These are phyloP conservation scores for Lichtheimia hyalospora DNA, from an alignment of 371 early-diverging fungal species.

Conservation along the genomic window DNA sequence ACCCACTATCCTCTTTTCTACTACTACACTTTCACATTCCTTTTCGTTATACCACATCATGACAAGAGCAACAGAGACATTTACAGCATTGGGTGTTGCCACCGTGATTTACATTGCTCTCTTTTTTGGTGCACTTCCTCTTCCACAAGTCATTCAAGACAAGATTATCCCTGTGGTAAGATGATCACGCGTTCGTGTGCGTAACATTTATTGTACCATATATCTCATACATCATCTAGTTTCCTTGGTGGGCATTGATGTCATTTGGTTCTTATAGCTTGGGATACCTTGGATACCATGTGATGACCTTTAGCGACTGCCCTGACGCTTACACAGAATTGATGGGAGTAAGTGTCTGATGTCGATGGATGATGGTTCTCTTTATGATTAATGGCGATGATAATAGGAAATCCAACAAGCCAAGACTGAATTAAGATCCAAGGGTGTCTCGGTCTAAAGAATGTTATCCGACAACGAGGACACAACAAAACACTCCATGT, in stretches of 20 bases:
- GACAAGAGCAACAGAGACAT: conserved; percentile 68
- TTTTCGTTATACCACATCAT: conserved; percentile 26
- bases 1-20: too few relatives aligned
- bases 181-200: background rate
- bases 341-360: conserved; percentile 62
- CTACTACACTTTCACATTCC: background rate
- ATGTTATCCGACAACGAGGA: background rate
- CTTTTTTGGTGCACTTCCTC: conserved; percentile 55
- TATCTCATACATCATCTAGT: conserved; percentile 30
- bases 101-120: conserved; percentile 45
- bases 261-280: conserved; percentile 85
- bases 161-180: conserved; percentile 64
- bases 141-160: conserved; percentile 57
- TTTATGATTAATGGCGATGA: background rate
- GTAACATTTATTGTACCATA: background rate
- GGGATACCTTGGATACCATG: conserved; percentile 79
- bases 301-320: conserved; percentile 88
- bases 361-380: too few relatives aligned
- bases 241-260: conserved; percentile 84
- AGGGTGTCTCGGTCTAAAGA: conserved; percentile 33
- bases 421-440: conserved; percentile 60
- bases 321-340: conserved; percentile 85
- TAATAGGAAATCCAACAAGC: conserved; percentile 65
- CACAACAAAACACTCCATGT: too few relatives aligned
- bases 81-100: conserved; percentile 43